phyloP scores from a whole-genome alignment of 768 basidiomycete genomes.

The Pulveroboletus sp. region DNA sequence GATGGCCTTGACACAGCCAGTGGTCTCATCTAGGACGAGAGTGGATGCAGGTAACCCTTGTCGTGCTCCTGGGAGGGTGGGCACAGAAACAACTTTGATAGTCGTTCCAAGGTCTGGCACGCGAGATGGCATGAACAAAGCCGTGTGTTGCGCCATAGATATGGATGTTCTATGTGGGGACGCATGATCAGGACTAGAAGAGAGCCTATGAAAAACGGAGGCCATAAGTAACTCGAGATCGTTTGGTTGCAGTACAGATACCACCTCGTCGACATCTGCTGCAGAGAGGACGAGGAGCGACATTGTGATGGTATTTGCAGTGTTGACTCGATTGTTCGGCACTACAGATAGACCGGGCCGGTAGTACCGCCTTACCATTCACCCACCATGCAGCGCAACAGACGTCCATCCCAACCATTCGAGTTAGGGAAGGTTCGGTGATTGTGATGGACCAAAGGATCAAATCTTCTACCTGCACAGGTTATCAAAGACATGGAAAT shows the following conservation, averaged over 20 bases:
- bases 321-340: not conserved
- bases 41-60: constrained; percentile 74
- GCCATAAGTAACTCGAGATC: constrained; percentile 55
- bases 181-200: constrained; percentile 23
- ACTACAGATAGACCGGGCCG: no score
- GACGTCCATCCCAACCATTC: no score
- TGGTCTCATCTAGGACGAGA: constrained; percentile 65
- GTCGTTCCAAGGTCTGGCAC: constrained; percentile 50
- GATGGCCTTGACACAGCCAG: constrained; percentile 66
- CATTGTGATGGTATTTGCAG: constrained; percentile 7
- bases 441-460: no score
- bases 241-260: constrained; percentile 39
- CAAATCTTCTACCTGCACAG: no score
- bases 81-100: constrained; percentile 80
- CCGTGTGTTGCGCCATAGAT: constrained; percentile 48
- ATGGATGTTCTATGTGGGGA: constrained; percentile 59
- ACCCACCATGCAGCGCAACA: no score
- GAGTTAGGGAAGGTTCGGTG: no score
- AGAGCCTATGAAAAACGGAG: constrained; percentile 49
- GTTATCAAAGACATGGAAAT: no score
- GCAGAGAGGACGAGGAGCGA: constrained; percentile 61
- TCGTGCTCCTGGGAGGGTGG: constrained; percentile 36
- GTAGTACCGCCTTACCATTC: no score
- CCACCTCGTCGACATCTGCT: constrained; percentile 49
- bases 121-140: constrained; percentile 82